A percentile compares a stretch with the other conserved stretches of the same genome.
Evolutionary conservation across 106 monocot genomes (phyloP).

Genomic region (Triglochin maritima): DNA sequence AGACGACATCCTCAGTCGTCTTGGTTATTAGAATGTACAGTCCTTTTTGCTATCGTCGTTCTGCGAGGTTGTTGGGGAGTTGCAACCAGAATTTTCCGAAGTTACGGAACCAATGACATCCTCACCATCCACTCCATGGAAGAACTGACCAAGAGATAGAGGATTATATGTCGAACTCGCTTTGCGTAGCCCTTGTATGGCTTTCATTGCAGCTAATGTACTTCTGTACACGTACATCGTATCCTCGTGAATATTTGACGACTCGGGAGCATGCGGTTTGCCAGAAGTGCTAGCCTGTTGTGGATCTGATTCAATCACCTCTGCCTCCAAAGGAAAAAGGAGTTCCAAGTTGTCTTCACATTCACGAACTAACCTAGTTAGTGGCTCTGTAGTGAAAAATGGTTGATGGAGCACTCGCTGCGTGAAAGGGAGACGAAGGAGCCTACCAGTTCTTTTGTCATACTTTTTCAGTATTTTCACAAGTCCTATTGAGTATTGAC

Average conservation of each 20-base stretch:
- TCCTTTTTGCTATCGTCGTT: constrained; percentile 8
- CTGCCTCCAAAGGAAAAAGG: constrained; percentile 73
- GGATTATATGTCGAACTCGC: constrained; percentile 89
- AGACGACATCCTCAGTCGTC: background rate
- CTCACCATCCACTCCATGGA: constrained; percentile 32
- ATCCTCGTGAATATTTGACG: constrained; percentile 28
- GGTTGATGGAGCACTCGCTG: constrained; percentile 72
- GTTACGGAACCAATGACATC: constrained; percentile 45
- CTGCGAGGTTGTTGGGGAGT: constrained; percentile 10
- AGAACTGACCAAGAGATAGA: constrained; percentile 59
- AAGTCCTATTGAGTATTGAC: constrained; percentile 45
- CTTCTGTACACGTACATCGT: constrained; percentile 50
- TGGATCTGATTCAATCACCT: constrained; percentile 40
- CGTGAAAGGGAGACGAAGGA: constrained; percentile 71
- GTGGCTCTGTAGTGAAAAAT: constrained; percentile 81
- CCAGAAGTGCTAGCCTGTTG: constrained; percentile 1
- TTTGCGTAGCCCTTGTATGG: constrained; percentile 62
- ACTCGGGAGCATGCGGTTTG: constrained; percentile 3
- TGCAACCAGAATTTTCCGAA: constrained; percentile 42
- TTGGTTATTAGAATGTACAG: background rate
- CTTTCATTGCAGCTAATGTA: constrained; percentile 69
- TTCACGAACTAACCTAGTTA: constrained; percentile 63
- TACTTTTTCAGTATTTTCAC: constrained; percentile 94
- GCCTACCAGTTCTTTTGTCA: constrained; percentile 84
- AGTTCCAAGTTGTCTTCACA: constrained; percentile 86